Evolutionary conservation across 805 yeast species (phyloP).

Genomic region (Kazachstania martiniae): DNA sequence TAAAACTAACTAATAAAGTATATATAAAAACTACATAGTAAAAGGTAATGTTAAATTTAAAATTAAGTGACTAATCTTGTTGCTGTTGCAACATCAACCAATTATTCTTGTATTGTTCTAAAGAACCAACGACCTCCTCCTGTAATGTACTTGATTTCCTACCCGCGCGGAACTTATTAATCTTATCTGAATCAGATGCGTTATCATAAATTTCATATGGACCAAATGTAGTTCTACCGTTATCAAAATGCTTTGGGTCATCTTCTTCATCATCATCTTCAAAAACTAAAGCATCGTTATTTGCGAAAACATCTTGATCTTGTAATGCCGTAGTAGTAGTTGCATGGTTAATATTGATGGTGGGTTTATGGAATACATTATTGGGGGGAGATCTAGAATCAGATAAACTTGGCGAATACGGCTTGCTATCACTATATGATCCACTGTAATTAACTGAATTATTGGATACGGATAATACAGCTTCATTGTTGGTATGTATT

Average conservation of each 20-base stretch:
- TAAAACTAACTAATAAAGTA: too few relatives aligned
- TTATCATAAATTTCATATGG: slow-evolving; percentile 10
- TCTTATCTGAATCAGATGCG: slow-evolving; percentile 8
- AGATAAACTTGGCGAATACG: not conserved
- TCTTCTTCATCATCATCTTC: slow-evolving; percentile 25
- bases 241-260: not conserved
- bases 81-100: slow-evolving; percentile 29
- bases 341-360: slow-evolving; percentile 12
- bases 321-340: slow-evolving; percentile 22
- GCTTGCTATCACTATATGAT: slow-evolving; percentile 2
- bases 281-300: slow-evolving; percentile 21
- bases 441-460: slow-evolving; percentile 13
- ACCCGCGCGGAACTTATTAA: slow-evolving; percentile 6
- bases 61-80: slow-evolving; percentile 10
- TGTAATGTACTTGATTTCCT: slow-evolving; percentile 23
- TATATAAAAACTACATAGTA: not conserved
- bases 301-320: slow-evolving; percentile 21
- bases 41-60: slow-evolving; percentile 1
- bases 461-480: slow-evolving; percentile 14
- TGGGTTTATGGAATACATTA: slow-evolving; percentile 5
- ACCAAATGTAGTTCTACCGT: slow-evolving; percentile 10
- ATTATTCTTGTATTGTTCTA: slow-evolving; percentile 29
- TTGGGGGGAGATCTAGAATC: not conserved
- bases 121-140: slow-evolving; percentile 26
- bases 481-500: slow-evolving; percentile 14